phyloP scores from a whole-genome alignment of 1,284 basidiomycete species.

The Leucoagaricus sp. region DNA sequence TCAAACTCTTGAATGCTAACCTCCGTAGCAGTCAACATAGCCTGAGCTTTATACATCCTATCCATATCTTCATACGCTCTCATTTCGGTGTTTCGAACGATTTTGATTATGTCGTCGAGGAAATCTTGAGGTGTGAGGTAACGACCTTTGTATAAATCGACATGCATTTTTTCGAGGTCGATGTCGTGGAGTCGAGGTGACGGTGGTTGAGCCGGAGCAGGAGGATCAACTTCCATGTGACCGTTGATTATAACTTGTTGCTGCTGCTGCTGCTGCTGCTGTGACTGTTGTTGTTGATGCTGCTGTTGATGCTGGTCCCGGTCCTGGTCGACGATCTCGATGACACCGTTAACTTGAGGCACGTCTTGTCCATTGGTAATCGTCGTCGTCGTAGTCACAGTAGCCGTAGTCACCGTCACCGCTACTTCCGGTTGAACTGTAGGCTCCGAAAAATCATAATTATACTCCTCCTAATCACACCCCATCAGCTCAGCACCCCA shows the following conservation, averaged over 20 bases:
- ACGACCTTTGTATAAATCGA: slow-evolving; percentile 81
- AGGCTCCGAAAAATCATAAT: slow-evolving; percentile 45
- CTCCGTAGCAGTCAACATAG: slow-evolving; percentile 87
- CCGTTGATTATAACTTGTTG: slow-evolving; percentile 36
- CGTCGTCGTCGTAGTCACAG: neutral
- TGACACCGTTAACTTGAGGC: slow-evolving; percentile 40
- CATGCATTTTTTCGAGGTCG: slow-evolving; percentile 91
- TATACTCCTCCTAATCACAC: slow-evolving; percentile 68
- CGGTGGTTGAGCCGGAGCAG: neutral
- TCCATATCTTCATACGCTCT: slow-evolving; percentile 73
- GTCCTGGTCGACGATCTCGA: slow-evolving; percentile 44
- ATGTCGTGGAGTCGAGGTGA: slow-evolving; percentile 65
- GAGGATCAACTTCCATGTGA: slow-evolving; percentile 13
- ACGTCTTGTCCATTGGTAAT: slow-evolving; percentile 38
- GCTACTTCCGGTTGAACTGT: slow-evolving; percentile 6
- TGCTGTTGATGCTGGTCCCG: no score
- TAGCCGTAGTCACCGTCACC: neutral
- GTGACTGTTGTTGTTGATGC: no score
- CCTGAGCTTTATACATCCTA: slow-evolving; percentile 78
- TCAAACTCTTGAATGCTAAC: slow-evolving; percentile 93
- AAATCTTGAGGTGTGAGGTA: slow-evolving; percentile 91
- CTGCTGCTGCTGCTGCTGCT: slow-evolving; percentile 33
- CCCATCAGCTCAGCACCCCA: slow-evolving; percentile 1
- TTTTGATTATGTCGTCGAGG: slow-evolving; percentile 85
- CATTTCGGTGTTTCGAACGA: slow-evolving; percentile 84